Conservation (phyloP, 1,139 yeast genomes). For the Pneumocystis canis region DNA sequence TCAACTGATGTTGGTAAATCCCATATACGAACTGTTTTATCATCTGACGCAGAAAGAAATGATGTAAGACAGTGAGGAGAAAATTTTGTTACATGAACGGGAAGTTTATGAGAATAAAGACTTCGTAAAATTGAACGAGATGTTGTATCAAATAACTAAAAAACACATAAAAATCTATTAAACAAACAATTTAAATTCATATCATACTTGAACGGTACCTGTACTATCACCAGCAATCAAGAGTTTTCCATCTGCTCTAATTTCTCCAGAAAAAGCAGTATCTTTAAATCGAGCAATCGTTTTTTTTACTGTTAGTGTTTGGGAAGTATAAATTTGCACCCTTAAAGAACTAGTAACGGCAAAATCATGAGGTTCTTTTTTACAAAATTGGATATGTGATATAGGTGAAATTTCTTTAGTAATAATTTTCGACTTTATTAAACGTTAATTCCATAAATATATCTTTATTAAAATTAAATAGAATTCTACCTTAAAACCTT, state of each 20-base stretch:
- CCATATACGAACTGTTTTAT: constrained; percentile 69
- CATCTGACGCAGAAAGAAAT: constrained; percentile 81
- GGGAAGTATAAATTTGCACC: constrained; percentile 80
- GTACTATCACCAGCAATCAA: constrained; percentile 81
- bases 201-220: constrained; percentile 49
- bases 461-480: constrained; percentile 3
- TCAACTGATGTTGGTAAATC: constrained; percentile 71
- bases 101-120: constrained; percentile 65
- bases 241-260: constrained; percentile 66
- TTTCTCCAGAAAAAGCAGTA: constrained; percentile 74
- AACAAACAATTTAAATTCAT: background rate
- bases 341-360: constrained; percentile 88
- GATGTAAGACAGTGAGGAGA: constrained; percentile 61
- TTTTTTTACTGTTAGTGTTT: constrained; percentile 78
- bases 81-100: constrained; percentile 89
- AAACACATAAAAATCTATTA: background rate
- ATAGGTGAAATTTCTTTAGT: constrained; percentile 91
- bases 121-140: constrained; percentile 71
- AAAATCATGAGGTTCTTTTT: constrained; percentile 75
- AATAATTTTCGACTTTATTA: constrained; percentile 52
- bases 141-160: constrained; percentile 53
- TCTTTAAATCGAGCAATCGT: constrained; percentile 87
- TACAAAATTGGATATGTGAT: constrained; percentile 75
- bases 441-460: background rate
- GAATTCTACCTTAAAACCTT: constrained; percentile 40